phyloP scores from a whole-genome alignment of 441 rosid genomes.

The Cnidoscolus chayamansa region DNA sequence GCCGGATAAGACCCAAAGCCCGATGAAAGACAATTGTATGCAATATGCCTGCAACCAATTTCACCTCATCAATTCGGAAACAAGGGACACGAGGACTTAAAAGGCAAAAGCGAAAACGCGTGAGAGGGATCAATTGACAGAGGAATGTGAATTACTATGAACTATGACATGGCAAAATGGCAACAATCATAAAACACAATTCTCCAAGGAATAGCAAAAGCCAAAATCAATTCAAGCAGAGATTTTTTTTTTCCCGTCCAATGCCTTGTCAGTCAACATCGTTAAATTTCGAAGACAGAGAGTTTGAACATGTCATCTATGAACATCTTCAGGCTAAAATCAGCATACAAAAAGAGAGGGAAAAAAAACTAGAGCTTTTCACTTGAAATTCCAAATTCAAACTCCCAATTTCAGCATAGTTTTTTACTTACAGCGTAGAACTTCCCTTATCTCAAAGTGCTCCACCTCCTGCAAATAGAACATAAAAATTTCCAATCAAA shows the following conservation, averaged over 20 bases:
- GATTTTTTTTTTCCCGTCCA: not conserved
- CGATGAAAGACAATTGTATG: slow-evolving; percentile 88
- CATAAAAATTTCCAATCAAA: not conserved
- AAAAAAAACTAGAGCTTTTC: not conserved
- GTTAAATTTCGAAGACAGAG: not conserved
- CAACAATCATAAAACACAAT: not conserved
- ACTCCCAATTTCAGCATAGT: not conserved
- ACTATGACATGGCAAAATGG: not conserved
- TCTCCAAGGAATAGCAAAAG: no score
- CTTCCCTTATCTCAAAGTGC: slow-evolving; percentile 76
- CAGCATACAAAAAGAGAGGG: not conserved
- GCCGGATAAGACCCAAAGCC: slow-evolving; percentile 87
- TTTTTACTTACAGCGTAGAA: slow-evolving; percentile 66
- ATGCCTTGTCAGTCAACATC: not conserved
- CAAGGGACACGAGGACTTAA: not conserved
- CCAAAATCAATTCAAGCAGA: no score
- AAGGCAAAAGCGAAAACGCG: not conserved
- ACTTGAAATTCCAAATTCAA: not conserved
- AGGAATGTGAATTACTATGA: not conserved
- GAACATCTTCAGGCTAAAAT: not conserved
- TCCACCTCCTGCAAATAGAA: slow-evolving; percentile 63
- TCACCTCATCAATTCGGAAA: slow-evolving; percentile 15
- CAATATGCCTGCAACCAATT: slow-evolving; percentile 57
- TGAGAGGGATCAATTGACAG: not conserved
- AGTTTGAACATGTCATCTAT: not conserved